These are phyloP conservation scores for Mortierella sp. DNA, from an alignment of 371 early-diverging fungal species.

Conservation along the genomic window DNA sequence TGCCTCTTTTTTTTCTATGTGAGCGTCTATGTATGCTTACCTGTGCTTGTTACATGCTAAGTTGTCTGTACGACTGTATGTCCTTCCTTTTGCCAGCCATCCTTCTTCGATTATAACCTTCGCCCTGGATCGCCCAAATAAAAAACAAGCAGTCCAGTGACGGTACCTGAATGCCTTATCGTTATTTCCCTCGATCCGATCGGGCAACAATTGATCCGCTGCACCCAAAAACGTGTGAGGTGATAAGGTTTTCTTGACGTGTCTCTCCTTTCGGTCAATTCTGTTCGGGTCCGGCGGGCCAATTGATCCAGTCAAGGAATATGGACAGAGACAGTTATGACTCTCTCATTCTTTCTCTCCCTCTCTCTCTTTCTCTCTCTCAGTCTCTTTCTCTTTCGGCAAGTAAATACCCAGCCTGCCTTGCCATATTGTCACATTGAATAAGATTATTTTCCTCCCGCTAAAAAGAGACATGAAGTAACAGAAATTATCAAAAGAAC, in stretches of 20 bases:
- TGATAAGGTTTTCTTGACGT: not conserved
- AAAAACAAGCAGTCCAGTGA: not conserved
- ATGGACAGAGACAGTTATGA: no score
- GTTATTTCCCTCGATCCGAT: not conserved
- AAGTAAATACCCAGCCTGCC: no score
- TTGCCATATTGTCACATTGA: no score
- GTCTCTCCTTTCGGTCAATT: not conserved
- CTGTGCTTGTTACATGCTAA: no score
- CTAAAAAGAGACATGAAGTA: not conserved
- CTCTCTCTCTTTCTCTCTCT: no score
- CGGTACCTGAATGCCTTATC: not conserved
- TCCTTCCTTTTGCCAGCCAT: not conserved
- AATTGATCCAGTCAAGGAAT: no score
- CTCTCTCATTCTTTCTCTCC: no score
- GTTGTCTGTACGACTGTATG: no score
- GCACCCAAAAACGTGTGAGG: not conserved
- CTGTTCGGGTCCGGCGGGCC: not conserved
- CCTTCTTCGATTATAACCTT: no score
- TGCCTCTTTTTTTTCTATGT: no score
- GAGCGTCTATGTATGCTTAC: no score
- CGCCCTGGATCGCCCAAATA: not conserved
- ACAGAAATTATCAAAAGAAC: not conserved
- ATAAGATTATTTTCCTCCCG: not conserved
- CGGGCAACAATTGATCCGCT: constrained; percentile 2
- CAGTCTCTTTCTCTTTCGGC: no score